These are phyloP conservation scores for Dorcoceras hygrometricum DNA, from an alignment of 257 asterid genomes.

Conservation along the genomic window DNA sequence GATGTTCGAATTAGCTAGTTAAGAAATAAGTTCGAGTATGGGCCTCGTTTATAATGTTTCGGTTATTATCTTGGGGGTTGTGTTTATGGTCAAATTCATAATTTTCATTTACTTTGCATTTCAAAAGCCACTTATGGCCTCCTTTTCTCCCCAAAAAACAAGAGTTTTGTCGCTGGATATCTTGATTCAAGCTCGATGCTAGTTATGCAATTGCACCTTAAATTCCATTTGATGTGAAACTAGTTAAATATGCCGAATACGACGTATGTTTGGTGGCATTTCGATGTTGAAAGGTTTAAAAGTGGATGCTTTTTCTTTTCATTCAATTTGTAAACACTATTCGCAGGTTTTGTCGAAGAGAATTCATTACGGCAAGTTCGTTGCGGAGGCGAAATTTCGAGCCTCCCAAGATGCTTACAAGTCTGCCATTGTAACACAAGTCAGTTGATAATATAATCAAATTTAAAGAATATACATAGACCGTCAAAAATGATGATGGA, in stretches of 20 bases:
- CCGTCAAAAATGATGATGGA: too few species aligned
- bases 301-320: not conserved
- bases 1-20: not conserved
- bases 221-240: too few species aligned
- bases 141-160: not conserved
- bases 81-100: not conserved
- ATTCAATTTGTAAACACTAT: not conserved
- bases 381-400: not conserved
- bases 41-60: constrained; percentile 9
- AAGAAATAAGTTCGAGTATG: not conserved
- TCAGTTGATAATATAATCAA: constrained; percentile 23
- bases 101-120: not conserved
- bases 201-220: too few species aligned
- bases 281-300: too few species aligned
- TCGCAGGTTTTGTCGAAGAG: not conserved
- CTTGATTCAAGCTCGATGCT: not conserved
- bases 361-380: not conserved
- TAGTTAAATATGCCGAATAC: too few species aligned
- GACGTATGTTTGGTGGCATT: too few species aligned
- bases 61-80: not conserved
- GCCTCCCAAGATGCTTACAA: not conserved
- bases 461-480: not conserved
- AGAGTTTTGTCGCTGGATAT: not conserved
- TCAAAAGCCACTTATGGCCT: not conserved
- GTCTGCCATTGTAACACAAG: constrained; percentile 35